Percentiles rank a stretch among this genome's conserved stretches.
phyloP scores from a whole-genome alignment of 306 rosid genomes.

The Cercis canadensis region DNA sequence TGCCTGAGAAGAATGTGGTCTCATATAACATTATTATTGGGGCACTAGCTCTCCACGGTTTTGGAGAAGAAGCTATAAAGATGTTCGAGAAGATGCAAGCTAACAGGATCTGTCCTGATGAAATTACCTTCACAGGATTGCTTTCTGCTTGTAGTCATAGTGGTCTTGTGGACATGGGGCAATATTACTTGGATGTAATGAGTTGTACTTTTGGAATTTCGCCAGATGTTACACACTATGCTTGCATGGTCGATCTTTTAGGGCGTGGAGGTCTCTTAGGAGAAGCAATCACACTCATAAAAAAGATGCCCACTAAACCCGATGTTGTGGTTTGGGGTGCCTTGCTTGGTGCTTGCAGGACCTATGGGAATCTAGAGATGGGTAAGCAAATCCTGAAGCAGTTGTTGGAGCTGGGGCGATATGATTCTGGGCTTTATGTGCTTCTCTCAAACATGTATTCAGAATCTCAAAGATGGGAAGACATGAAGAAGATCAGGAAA shows the following conservation, averaged over 20 bases:
- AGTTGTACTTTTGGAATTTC: conserved; percentile 45
- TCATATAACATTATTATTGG: conserved; percentile 69
- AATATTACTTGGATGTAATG: conserved; percentile 61
- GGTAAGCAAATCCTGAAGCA: conserved; percentile 74
- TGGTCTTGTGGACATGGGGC: conserved; percentile 65
- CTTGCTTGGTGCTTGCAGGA: conserved; percentile 81
- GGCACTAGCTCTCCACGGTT: conserved; percentile 76
- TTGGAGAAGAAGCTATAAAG: conserved; percentile 58
- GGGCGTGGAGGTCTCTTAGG: conserved; percentile 69
- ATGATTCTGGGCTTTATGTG: conserved; percentile 64
- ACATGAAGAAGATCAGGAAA: conserved; percentile 32
- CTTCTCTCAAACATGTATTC: conserved; percentile 76
- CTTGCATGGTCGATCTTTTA: conserved; percentile 80
- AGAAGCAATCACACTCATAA: conserved; percentile 62
- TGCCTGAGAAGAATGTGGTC: conserved; percentile 61
- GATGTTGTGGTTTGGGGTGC: conserved; percentile 81
- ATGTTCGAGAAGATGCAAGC: conserved; percentile 66
- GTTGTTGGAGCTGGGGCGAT: conserved; percentile 59
- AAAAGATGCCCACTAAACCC: conserved; percentile 69
- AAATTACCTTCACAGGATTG: conserved; percentile 73
- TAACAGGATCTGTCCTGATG: conserved; percentile 58
- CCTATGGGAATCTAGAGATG: conserved; percentile 56
- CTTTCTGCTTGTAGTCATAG: conserved; percentile 82
- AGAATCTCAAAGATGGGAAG: conserved; percentile 43
- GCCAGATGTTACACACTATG: conserved; percentile 70